A percentile compares a stretch with the other conserved stretches of the same genome.
These are phyloP conservation scores for Chlorella sp. DNA, from an alignment of 139 green algal species.

Conservation along the genomic window DNA sequence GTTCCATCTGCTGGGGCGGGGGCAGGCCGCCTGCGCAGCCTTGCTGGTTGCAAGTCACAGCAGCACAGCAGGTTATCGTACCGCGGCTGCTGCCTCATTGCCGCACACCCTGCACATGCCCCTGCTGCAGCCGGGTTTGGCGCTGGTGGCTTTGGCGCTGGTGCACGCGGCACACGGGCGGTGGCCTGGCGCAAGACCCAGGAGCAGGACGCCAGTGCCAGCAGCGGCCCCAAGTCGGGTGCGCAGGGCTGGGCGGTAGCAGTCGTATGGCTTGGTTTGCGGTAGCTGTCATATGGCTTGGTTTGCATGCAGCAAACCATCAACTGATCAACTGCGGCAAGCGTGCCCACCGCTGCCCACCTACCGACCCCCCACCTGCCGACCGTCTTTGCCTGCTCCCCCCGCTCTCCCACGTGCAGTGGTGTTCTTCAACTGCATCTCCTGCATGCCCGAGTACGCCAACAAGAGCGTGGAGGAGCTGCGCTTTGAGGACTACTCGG, in stretches of 20 bases:
- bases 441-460: slow-evolving; percentile 79
- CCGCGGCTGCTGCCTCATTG: not conserved
- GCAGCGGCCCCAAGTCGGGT: slow-evolving; percentile 29
- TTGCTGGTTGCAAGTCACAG: too few relatives aligned
- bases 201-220: slow-evolving; percentile 50
- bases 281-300: too few relatives aligned
- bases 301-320: too few relatives aligned
- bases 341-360: too few relatives aligned
- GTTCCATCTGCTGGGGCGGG: too few relatives aligned
- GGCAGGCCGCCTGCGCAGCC: too few relatives aligned
- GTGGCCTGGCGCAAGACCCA: slow-evolving; percentile 67
- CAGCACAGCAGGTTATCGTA: not conserved
- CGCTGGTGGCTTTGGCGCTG: not conserved
- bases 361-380: too few relatives aligned
- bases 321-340: too few relatives aligned
- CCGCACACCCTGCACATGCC: not conserved
- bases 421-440: slow-evolving; percentile 75
- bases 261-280: too few relatives aligned
- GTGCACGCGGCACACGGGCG: slow-evolving; percentile 54
- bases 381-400: too few relatives aligned
- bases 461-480: slow-evolving; percentile 90
- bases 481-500: slow-evolving; percentile 90
- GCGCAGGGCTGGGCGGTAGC: not conserved
- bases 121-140: slow-evolving; percentile 31
- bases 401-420: not conserved